These are phyloP conservation scores for Trypanosoma caninum DNA, from an alignment of 208 protist species.

Conservation along the genomic window DNA sequence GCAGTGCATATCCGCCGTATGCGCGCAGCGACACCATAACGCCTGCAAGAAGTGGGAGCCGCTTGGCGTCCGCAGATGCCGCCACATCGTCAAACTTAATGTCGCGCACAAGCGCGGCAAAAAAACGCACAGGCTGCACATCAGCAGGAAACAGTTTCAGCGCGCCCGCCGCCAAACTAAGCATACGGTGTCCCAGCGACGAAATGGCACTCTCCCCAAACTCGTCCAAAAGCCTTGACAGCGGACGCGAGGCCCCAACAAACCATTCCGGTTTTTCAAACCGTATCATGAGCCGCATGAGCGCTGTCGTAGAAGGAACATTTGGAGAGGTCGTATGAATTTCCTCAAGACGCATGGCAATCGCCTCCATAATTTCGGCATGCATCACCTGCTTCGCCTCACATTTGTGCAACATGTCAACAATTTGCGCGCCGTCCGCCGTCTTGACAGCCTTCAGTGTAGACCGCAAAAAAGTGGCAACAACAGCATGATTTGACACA, in stretches of 20 bases:
- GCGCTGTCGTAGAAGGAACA: constrained; percentile 14
- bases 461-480: constrained; percentile 44
- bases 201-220: constrained; percentile 17
- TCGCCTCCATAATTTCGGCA: constrained; percentile 45
- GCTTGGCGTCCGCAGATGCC: constrained; percentile 36
- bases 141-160: constrained; percentile 38
- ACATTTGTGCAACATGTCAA: constrained; percentile 64
- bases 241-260: constrained; percentile 8
- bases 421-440: constrained; percentile 43
- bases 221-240: constrained; percentile 18
- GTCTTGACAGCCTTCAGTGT: constrained; percentile 28
- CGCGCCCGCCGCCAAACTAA: constrained; percentile 30
- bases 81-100: constrained; percentile 49
- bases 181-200: constrained; percentile 24
- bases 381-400: constrained; percentile 60
- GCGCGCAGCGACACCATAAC: constrained; percentile 47
- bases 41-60: constrained; percentile 35
- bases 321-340: constrained; percentile 31
- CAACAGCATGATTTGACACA: constrained; percentile 20
- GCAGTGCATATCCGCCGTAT: constrained; percentile 52
- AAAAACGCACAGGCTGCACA: constrained; percentile 37
- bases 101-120: constrained; percentile 37
- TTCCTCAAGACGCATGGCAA: constrained; percentile 30
- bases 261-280: constrained; percentile 33
- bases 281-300: constrained; percentile 28